These are phyloP conservation scores for Pachysandra terminalis DNA, from an alignment of 164 flowering plant genomes.

Conservation along the genomic window DNA sequence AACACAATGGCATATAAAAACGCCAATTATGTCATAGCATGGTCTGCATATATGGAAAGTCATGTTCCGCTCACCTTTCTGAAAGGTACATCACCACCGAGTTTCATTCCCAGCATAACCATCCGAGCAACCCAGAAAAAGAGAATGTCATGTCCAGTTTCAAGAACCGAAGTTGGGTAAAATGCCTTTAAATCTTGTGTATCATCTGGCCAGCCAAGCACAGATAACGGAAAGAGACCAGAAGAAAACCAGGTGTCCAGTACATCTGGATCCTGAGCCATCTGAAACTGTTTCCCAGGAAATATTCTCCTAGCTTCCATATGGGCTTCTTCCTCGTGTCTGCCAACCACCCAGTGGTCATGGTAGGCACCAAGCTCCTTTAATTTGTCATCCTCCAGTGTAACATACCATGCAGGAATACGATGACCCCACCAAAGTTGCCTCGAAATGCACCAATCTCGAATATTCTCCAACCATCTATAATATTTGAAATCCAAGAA, in stretches of 20 bases:
- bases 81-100: conserved; percentile 96
- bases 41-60: neutral
- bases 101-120: conserved; percentile 88
- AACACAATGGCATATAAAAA: neutral
- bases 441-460: conserved; percentile 98
- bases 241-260: conserved; percentile 96
- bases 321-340: conserved; percentile 69
- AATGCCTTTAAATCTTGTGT: conserved; percentile 77
- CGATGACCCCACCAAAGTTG: conserved; percentile 99
- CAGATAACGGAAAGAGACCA: conserved; percentile 90
- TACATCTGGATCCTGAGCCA: conserved; percentile 93
- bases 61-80: conserved; percentile 47
- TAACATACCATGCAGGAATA: conserved; percentile 94
- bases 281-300: conserved; percentile 62
- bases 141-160: conserved; percentile 96
- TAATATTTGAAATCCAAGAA: conserved; percentile 5
- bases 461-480: conserved; percentile 96
- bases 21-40: neutral
- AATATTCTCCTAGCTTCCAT: conserved; percentile 48
- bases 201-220: conserved; percentile 93
- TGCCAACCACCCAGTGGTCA: conserved; percentile 92
- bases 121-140: conserved; percentile 98
- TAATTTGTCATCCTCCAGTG: conserved; percentile 66
- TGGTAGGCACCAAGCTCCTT: conserved; percentile 72
- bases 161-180: conserved; percentile 93